Percentiles rank a stretch among this genome's conserved stretches.
Evolutionary conservation across 1,284 basidiomycete genomes (phyloP).

Genomic region (Trametes pubescens): DNA sequence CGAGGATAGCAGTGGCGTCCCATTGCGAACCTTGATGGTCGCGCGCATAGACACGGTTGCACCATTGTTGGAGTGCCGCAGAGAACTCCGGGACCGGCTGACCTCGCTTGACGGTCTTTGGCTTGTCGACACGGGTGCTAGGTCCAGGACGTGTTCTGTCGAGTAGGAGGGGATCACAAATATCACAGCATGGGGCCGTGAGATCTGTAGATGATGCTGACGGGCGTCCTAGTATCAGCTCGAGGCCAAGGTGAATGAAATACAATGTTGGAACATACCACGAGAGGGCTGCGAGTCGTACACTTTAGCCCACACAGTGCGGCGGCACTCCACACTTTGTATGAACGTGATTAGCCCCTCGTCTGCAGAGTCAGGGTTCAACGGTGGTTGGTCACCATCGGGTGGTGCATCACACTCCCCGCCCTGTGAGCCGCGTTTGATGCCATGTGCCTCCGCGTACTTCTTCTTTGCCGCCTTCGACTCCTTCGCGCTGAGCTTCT

Average conservation of each 20-base stretch:
- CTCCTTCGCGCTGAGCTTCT: neutral
- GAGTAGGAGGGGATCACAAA: neutral
- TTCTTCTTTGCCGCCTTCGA: conserved; percentile 5
- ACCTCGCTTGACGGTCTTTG: conserved; percentile 39
- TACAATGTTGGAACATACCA: neutral
- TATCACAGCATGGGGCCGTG: neutral
- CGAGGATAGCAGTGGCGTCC: conserved; percentile 17
- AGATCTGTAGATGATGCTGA: neutral
- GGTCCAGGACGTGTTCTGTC: neutral
- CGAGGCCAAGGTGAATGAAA: neutral
- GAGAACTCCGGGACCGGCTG: neutral
- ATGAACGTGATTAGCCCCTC: neutral
- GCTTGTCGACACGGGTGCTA: neutral
- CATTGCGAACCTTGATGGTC: conserved; percentile 13
- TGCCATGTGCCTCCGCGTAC: conserved; percentile 25
- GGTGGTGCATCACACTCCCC: neutral
- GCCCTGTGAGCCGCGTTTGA: conserved; percentile 18
- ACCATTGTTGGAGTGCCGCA: conserved; percentile 18
- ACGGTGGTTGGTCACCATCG: neutral
- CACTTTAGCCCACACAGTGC: neutral
- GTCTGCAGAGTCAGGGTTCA: neutral
- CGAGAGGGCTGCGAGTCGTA: conserved; percentile 1
- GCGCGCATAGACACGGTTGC: conserved; percentile 5
- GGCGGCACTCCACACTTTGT: neutral
- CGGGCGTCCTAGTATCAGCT: neutral